Evolutionary conservation across 768 basidiomycete genomes (phyloP).

Genomic region (Boletus rubescentipes): DNA sequence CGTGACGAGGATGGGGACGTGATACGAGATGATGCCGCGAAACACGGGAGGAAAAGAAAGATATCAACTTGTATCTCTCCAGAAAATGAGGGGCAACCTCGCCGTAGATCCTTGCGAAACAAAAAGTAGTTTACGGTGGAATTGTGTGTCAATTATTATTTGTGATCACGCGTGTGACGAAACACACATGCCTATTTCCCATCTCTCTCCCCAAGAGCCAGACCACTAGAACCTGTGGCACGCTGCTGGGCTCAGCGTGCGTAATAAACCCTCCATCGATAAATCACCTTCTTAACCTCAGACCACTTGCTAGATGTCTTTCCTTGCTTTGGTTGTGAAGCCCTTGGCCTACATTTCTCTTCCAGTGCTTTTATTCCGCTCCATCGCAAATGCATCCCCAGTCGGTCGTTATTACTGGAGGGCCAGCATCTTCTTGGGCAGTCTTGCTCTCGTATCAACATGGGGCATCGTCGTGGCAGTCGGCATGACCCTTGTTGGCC

Average conservation of each 20-base stretch:
- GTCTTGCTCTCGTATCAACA: constrained; percentile 67
- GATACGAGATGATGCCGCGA: constrained; percentile 2
- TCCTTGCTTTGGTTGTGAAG: constrained; percentile 58
- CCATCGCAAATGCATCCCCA: constrained; percentile 54
- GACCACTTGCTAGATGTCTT: constrained; percentile 50
- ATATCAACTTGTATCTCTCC: not conserved
- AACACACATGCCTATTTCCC: constrained; percentile 24
- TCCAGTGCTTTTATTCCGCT: constrained; percentile 63
- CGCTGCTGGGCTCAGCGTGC: constrained; percentile 29
- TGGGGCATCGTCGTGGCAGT: constrained; percentile 71
- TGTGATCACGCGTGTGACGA: not conserved
- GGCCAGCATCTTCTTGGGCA: constrained; percentile 67
- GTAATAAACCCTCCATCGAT: constrained; percentile 13
- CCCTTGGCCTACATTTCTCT: constrained; percentile 77
- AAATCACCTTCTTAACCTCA: constrained; percentile 11
- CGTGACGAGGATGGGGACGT: constrained; percentile 1
- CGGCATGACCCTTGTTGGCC: constrained; percentile 64
- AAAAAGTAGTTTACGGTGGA: constrained; percentile 5
- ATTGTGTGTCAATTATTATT: no score
- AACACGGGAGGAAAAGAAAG: constrained; percentile 27
- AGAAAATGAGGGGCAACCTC: constrained; percentile 14
- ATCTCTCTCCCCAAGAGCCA: constrained; percentile 27
- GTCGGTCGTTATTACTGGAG: constrained; percentile 71
- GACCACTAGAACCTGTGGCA: constrained; percentile 11
- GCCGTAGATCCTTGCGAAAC: constrained; percentile 22